Base-by-base conservation (phyloP, 352 stramenopile species). In the Globisporangium nagaii region DNA sequence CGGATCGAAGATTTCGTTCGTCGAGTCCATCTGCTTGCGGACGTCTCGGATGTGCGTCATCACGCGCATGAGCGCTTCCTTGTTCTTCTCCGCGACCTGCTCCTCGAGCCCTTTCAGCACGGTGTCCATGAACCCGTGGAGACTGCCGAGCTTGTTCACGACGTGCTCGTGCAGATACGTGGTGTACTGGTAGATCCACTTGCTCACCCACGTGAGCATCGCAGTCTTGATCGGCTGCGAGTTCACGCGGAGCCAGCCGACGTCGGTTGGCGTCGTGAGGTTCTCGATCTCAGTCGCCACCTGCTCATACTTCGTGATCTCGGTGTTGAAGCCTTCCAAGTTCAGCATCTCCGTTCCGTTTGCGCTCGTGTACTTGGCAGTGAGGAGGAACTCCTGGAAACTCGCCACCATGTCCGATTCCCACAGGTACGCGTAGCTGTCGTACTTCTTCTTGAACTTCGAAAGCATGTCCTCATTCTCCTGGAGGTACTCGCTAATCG, bases 161-260 rank as follows among this genome's bases (percentile, higher is more conserved):
- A 98, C 89, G 36, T 96, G 95, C 35, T 90, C 71, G 44, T 97
- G 83, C 59, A 98, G 79, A 63, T 98, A 96, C 28, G 80, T 90
- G 28, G 93, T 98, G 70, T 98, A 98, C 46, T 97, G 79, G 48
- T 97, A 96, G 42, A 97, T 89, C 96, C 96, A 99, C 66, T 98
- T 98, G 56, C 88, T 95, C 2, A 96, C 93, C 93, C 93, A 98
- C 20, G 88, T 93, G 30, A 97, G 81, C 71, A 99, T 95, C 31
- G 96, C 90, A 19, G 96, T 92, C 65, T 99, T 98, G 61, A 98
- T 98, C 1, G 96, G 96, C 52, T 96, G 94, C 2, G 96, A 96
- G 62, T 99, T 98, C 4, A 99, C 87, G 39, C 96, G 88, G n/a
- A 99, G 66, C 96, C 96, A 99, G 6, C 95, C 96, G 57, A 99